A percentile compares a stretch with the other conserved stretches of the same genome.
Conservation (phyloP, 805 yeast genomes). For the Starmerella bombicola region DNA sequence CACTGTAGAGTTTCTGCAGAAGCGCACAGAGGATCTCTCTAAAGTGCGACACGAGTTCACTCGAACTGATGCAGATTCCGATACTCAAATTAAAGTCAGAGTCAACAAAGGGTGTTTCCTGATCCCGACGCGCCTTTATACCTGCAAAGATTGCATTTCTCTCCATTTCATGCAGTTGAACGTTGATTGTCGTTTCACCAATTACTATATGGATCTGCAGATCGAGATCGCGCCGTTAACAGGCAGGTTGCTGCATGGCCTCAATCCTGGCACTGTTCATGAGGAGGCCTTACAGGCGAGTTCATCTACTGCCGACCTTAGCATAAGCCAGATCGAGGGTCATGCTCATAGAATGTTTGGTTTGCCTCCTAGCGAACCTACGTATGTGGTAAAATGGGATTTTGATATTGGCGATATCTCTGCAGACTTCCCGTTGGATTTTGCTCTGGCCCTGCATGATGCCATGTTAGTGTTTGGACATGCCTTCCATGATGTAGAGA, state of each 20-base stretch:
- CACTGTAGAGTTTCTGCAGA: conserved; percentile 52
- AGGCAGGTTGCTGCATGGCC: conserved; percentile 25
- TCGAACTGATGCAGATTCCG: conserved; percentile 50
- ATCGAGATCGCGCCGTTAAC: conserved; percentile 52
- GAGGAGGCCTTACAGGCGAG: conserved; percentile 14
- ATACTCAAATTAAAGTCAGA: conserved; percentile 58
- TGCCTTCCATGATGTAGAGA: conserved; percentile 64
- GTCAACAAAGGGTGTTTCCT: conserved; percentile 59
- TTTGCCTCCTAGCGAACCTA: conserved; percentile 74
- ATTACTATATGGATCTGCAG: conserved; percentile 82
- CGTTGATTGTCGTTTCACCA: conserved; percentile 73
- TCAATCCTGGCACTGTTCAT: conserved; percentile 11
- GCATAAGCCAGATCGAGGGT: conserved; percentile 46
- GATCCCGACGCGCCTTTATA: conserved; percentile 62
- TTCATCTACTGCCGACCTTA: conserved; percentile 28
- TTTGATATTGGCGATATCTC: conserved; percentile 50
- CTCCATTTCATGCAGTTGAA: conserved; percentile 53
- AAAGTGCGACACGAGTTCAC: conserved; percentile 6
- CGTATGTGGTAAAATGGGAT: conserved; percentile 86
- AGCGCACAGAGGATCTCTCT: not conserved
- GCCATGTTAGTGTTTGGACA: conserved; percentile 41
- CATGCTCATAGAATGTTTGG: conserved; percentile 90
- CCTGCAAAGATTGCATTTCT: conserved; percentile 47
- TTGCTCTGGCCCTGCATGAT: conserved; percentile 31
- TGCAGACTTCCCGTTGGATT: conserved; percentile 41